Base-by-base conservation (phyloP, 129 eudicot genomes). In the Sambucus nigra region DNA sequence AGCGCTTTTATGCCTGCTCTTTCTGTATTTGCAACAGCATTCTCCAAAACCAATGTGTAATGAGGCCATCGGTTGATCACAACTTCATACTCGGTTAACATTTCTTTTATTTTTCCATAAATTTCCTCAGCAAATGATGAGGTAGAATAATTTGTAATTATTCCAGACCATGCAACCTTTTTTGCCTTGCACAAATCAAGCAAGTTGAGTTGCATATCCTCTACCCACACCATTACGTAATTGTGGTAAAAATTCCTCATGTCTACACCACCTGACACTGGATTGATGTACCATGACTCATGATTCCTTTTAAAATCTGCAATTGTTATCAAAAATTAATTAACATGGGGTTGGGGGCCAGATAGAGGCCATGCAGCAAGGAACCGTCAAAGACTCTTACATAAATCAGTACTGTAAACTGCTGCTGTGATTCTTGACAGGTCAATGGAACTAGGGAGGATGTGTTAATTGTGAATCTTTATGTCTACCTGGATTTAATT, bases 291-390 rank as follows among this genome's bases (percentile, higher is more conserved):
- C 97, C 97, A 88, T n/a, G 73, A 77, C 47, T 80, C 84, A 4
- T 84, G 97, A 63, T 72, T 78, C 61, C 97, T 80, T 58, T 88
- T 92, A 51, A 88, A 88, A 70, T 88, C 97, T 14, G 94, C 80
- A 57, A 86, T 66, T 70, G 97, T 92, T 65, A 78, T 73, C 61
- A 88, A 64, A 70, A 88, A 92, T 59, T 80, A 92, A 57, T 84
- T 88, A 19, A 88, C 97, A 65, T 80, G 85, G 32, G 80, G 71
- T 58, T 69, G 74, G 41, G 95, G 97, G 27, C 94, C 76, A 12
- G 94, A 84, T 39, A 95, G 97, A 28, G 97, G 97, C 84, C 97
- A 88, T 26, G 76, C 78, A 26, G 92, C 77, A 63, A 88, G 87
- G 58, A 88, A 88, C 8, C 67, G 66, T 71, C 65, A 73, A 21